phyloP scores from a whole-genome alignment of 495 filamentous ascomycete species.

The Annulohypoxylon moriforme region DNA sequence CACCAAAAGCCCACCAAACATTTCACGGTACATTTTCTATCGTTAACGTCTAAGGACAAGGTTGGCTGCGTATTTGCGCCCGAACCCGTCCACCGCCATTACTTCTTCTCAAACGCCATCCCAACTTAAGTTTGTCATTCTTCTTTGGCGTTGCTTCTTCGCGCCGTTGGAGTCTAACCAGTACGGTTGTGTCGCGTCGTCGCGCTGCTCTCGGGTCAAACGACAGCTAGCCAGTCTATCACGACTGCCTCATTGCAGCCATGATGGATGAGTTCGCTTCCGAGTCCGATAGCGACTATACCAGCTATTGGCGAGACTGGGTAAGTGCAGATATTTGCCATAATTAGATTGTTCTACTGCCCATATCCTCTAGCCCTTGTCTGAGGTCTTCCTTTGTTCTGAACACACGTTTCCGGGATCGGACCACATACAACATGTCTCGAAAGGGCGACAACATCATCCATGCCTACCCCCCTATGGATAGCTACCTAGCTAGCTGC shows the following conservation, averaged over 20 bases:
- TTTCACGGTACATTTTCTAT: constrained; percentile 21
- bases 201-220: constrained; percentile 5
- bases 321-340: constrained; percentile 64
- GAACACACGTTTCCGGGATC: background rate
- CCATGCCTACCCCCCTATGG: background rate
- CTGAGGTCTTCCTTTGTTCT: background rate
- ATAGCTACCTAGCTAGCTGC: background rate
- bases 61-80: constrained; percentile 13
- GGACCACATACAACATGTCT: background rate
- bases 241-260: constrained; percentile 14
- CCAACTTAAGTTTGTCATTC: background rate
- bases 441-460: background rate
- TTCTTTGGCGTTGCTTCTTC: background rate
- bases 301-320: constrained; percentile 99
- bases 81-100: constrained; percentile 32
- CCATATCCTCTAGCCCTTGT: background rate
- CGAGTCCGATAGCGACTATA: constrained; percentile 98
- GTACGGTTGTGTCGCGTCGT: constrained; percentile 11
- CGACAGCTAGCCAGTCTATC: constrained; percentile 9
- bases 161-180: constrained; percentile 1
- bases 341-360: background rate
- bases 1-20: constrained; percentile 35
- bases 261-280: constrained; percentile 95
- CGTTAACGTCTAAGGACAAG: constrained; percentile 21
- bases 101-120: constrained; percentile 12